phyloP scores from a whole-genome alignment of 345 rosid species.

The Rhizophora apiculata region DNA sequence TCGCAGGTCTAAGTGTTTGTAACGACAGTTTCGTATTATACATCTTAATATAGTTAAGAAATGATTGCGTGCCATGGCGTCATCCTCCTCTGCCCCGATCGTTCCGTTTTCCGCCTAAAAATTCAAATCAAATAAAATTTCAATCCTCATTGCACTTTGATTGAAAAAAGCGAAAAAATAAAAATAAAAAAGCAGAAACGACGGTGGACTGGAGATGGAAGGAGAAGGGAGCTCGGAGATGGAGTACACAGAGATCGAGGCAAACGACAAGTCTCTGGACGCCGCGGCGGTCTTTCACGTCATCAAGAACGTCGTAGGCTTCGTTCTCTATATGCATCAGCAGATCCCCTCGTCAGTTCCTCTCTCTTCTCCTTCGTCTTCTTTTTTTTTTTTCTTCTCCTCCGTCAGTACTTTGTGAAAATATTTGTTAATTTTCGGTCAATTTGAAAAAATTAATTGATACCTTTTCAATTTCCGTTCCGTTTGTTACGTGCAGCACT shows the following conservation, averaged over 20 bases:
- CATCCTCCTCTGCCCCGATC: too few species aligned
- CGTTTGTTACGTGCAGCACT: constrained; percentile 38
- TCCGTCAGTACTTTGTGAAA: not conserved
- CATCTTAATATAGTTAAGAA: too few species aligned
- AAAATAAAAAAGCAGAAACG: not conserved
- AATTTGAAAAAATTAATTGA: too few species aligned
- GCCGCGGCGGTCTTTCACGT: constrained; percentile 56
- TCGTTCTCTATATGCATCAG: constrained; percentile 90
- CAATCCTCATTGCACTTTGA: not conserved
- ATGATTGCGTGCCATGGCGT: too few species aligned
- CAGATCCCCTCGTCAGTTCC: constrained; percentile 81
- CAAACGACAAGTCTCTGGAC: constrained; percentile 43
- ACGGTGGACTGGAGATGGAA: not conserved
- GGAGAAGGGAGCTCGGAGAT: constrained; percentile 15
- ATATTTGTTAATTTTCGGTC: not conserved
- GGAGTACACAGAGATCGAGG: constrained; percentile 24
- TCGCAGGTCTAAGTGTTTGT: too few species aligned
- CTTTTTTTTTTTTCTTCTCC: not conserved
- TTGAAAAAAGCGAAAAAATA: not conserved
- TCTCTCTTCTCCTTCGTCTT: not conserved
- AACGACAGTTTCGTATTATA: too few species aligned
- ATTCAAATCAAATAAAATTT: not conserved
- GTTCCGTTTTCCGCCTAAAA: constrained; percentile 9
- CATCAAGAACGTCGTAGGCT: constrained; percentile 58
- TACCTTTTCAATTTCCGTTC: too few species aligned